Evolutionary conservation across 305 asterid genomes (phyloP).

Genomic region (Fraxinus xanthoxyloides): DNA sequence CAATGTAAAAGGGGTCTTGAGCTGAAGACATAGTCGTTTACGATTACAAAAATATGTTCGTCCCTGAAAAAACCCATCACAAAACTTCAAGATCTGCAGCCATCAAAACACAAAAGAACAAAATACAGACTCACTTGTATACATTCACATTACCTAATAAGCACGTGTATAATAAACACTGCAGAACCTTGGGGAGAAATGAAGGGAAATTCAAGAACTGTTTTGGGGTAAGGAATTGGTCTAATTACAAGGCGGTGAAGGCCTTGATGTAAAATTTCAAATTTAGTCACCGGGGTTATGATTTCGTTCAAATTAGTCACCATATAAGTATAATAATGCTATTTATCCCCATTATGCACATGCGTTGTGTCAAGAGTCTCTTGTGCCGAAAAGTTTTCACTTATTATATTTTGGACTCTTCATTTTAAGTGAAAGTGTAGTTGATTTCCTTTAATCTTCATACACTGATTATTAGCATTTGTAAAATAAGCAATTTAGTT

Average conservation of each 20-base stretch:
- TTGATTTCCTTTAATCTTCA: not conserved
- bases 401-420: not conserved
- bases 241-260: not conserved
- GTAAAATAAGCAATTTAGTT: not conserved
- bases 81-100: constrained; percentile 21
- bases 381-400: too few species aligned
- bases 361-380: not conserved
- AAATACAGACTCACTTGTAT: not conserved
- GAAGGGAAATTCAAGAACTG: not conserved
- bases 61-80: constrained; percentile 19
- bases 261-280: not conserved
- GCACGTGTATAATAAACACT: not conserved
- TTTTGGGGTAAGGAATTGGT: not conserved
- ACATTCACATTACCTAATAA: not conserved
- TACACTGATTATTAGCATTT: not conserved
- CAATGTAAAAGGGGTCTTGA: constrained; percentile 91
- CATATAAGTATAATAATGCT: not conserved
- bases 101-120: not conserved
- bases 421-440: not conserved
- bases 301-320: not conserved
- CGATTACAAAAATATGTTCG: constrained; percentile 11
- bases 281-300: not conserved
- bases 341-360: too few species aligned
- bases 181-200: not conserved
- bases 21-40: constrained; percentile 57